Percentiles rank a stretch among this genome's conserved stretches.
phyloP scores from a whole-genome alignment of 768 basidiomycete genomes.

The Lepiota brunneoincarnata region DNA sequence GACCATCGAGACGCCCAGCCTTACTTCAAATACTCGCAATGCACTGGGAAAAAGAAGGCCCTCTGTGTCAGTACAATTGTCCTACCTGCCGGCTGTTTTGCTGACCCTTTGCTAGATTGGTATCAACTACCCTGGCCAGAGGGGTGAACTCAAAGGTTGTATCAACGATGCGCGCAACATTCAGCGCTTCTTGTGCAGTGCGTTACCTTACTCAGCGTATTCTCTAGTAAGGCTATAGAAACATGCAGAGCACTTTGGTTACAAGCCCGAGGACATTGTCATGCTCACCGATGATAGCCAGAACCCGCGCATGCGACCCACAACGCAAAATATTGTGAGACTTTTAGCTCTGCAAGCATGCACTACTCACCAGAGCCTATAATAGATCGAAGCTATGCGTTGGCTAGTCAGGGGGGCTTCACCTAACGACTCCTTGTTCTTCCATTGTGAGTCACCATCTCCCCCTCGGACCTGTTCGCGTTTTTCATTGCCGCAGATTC shows the following conservation, averaged over 20 bases:
- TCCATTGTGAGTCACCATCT: conserved; percentile 63
- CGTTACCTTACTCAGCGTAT: conserved; percentile 20
- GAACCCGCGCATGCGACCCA: conserved; percentile 66
- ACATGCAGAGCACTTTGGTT: conserved; percentile 54
- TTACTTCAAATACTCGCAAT: conserved; percentile 87
- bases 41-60: conserved; percentile 85
- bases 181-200: conserved; percentile 69
- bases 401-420: conserved; percentile 86
- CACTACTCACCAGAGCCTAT: conserved; percentile 2
- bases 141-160: conserved; percentile 74
- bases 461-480: background rate
- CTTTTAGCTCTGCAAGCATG: background rate
- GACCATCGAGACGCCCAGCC: conserved; percentile 49
- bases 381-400: conserved; percentile 75
- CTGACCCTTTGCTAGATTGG: conserved; percentile 58
- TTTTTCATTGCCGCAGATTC: conserved; percentile 52
- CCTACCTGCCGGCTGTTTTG: background rate
- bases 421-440: conserved; percentile 85
- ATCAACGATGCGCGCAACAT: conserved; percentile 91
- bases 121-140: conserved; percentile 78
- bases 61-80: conserved; percentile 58
- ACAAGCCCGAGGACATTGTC: conserved; percentile 79
- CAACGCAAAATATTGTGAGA: conserved; percentile 74
- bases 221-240: background rate
- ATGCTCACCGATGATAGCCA: conserved; percentile 75